Base-by-base conservation (phyloP, 2,329 filamentous ascomycete genomes). In the Hyphodiscus sp. region DNA sequence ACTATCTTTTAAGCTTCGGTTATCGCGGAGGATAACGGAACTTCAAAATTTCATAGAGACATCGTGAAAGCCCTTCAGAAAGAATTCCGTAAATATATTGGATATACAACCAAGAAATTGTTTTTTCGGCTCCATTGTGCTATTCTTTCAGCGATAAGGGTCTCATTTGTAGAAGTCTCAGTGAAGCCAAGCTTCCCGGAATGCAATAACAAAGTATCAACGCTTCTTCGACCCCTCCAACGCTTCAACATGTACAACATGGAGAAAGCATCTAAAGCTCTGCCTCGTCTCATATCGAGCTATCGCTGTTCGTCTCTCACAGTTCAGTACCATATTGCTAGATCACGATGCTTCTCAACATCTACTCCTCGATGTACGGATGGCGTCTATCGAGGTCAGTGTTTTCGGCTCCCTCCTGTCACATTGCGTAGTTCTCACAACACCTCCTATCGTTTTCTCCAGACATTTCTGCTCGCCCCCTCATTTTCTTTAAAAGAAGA, bases 361-460 rank as follows among this genome's bases (percentile, higher is more conserved):
- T 15, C 33, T n/a, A 13, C 33, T 4, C 11, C 33, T 2, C 33
- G 16, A 2, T 10, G 33, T 38, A 59, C 57, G n/a, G 61, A 59
- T 50, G 81, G 81, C 2, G 80, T 84, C n/a, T 83, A 82, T 63
- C 71, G 74, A 47, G 23, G 23, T 26, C 8, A 3, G 23, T 26
- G 23, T 26, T 26, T 26, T 3, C 23, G 8, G 23, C 4, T 26
- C 23, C 23, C 23, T 26, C 23, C 8, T 8, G 3, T 26, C 23
- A 4, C 3, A 4, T 4, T 26, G 8, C 8, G 8, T 26, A 8
- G 23, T 8, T 4, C 8, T 26, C 23, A 26, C 4, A 26, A 26
- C 23, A 26, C 8, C 23, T 26, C 23, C 23, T 26, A 26, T 4
- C 23, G 8, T 26, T 8, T 26, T 8, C 23, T 26, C 23, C 23